These are phyloP conservation scores for Coemansia erecta DNA, from an alignment of 192 early-diverging fungal species.

Conservation along the genomic window DNA sequence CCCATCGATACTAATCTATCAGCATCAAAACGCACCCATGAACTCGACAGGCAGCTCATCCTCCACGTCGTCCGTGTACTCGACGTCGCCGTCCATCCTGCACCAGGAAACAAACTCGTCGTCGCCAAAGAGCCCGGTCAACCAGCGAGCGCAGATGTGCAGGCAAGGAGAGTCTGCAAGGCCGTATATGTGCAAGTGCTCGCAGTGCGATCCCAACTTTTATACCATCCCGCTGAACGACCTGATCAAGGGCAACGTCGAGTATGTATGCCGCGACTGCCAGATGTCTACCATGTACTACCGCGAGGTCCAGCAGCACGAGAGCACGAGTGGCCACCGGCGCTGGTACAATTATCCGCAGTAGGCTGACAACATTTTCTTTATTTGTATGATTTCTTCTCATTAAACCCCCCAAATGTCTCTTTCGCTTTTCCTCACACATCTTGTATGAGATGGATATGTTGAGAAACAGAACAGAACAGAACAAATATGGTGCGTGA, in stretches of 20 bases:
- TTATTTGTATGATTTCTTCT: neutral
- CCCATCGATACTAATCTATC: neutral
- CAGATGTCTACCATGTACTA: constrained; percentile 37
- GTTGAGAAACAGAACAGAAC: neutral
- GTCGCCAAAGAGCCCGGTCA: constrained; percentile 4
- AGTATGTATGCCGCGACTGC: constrained; percentile 51
- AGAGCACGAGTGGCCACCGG: constrained; percentile 40
- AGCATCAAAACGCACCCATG: neutral
- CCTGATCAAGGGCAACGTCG: constrained; percentile 29
- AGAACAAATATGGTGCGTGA: neutral
- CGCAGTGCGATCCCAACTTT: constrained; percentile 53
- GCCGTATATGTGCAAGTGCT: constrained; percentile 37
- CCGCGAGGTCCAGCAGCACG: constrained; percentile 30
- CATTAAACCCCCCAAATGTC: neutral
- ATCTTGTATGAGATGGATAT: neutral
- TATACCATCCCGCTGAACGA: constrained; percentile 37
- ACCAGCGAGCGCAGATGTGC: neutral
- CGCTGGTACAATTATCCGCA: constrained; percentile 54
- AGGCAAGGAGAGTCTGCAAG: neutral
- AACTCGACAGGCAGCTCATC: neutral
- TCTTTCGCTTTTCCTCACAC: no score
- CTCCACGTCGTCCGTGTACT: neutral
- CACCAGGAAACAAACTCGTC: constrained; percentile 7
- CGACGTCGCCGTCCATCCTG: constrained; percentile 1
- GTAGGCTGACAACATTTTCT: neutral